A percentile compares a stretch with the other conserved stretches of the same genome.
These are phyloP conservation scores for Entomortierella beljakovae DNA, from an alignment of 192 early-diverging fungal species.

Conservation along the genomic window DNA sequence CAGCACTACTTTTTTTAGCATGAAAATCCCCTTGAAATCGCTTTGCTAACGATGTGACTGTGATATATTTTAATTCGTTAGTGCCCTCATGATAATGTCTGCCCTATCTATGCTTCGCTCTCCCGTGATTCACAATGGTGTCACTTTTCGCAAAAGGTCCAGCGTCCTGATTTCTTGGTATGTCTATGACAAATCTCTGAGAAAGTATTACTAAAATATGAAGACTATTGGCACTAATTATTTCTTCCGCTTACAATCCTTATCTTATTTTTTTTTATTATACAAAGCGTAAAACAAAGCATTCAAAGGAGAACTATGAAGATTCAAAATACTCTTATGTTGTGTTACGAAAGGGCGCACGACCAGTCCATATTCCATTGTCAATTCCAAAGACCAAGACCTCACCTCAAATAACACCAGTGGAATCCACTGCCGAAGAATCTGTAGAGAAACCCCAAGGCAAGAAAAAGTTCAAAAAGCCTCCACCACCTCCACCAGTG, in stretches of 20 bases:
- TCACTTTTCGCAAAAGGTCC: constrained; percentile 85
- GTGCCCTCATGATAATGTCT: constrained; percentile 79
- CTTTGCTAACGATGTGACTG: too few relatives aligned
- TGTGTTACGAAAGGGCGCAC: constrained; percentile 74
- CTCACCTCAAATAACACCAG: not conserved
- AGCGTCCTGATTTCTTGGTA: constrained; percentile 61
- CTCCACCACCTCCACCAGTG: constrained; percentile 37
- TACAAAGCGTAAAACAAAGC: constrained; percentile 71
- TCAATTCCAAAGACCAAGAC: not conserved
- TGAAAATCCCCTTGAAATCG: not conserved
- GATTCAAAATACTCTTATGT: constrained; percentile 85
- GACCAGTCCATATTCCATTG: constrained; percentile 49
- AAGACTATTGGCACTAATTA: too few relatives aligned
- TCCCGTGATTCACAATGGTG: constrained; percentile 71
- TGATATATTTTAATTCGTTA: too few relatives aligned
- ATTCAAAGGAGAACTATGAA: constrained; percentile 73
- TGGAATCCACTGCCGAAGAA: not conserved
- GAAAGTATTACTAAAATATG: too few relatives aligned
- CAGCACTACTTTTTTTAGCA: not conserved
- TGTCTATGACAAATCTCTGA: not conserved
- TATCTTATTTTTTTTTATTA: not conserved
- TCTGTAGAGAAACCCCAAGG: not conserved
- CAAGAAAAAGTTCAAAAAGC: constrained; percentile 41
- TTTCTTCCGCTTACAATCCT: not conserved
- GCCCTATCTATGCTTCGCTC: constrained; percentile 71